Base-by-base conservation (phyloP, 768 basidiomycete species). In the Cystofilobasidium bisporidii region DNA sequence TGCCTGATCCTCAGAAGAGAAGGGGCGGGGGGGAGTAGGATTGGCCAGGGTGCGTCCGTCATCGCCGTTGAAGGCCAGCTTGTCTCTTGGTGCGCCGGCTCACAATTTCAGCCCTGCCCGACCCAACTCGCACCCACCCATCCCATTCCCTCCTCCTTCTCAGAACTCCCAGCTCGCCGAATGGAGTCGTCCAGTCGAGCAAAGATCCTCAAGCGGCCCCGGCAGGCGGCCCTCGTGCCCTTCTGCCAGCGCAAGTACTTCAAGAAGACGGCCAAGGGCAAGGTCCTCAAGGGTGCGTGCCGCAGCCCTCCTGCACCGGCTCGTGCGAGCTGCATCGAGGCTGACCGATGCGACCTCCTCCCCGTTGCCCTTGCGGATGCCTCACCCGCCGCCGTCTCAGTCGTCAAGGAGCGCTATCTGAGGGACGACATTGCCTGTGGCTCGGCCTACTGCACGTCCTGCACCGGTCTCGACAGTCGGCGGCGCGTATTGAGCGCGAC, bases 261-360 rank as follows among this genome's bases (percentile, higher is more conserved):
- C 81, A 94, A 90, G 78, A 98, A 98, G 79, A 97, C 96, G 0
- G 87, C 89, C 0, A 80, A 84, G 72, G 96, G 96, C 20, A 93
- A 92, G 74, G 90, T 99, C 24, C 84, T 93, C 74, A 96, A 93
- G 81, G 87, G 93, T 91, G 58, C 53, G 81, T 58, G 10, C 22
- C 48, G 24, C 48, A n/a, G 22, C 28, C n/a, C 50, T n/a, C 28
- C 28, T 53, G 11, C 50, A 9, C 22, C 28, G 11, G 9, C 28
- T 10, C 50, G 50, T n/a, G 50, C 50, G 9, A 8, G 9, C 11
- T 20, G 10, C 9, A n/a, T 9, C 28, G n/a, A 53, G 14, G 24
- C 32, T 26, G 22, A 57, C 56, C n/a, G 22, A 26, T 55, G 53
- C 36, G 36, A 10, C 50, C 40, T 12, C 63, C 53, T 17, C 53